Conservation (phyloP, 1,139 yeast species). For the Hansenula sp. region DNA sequence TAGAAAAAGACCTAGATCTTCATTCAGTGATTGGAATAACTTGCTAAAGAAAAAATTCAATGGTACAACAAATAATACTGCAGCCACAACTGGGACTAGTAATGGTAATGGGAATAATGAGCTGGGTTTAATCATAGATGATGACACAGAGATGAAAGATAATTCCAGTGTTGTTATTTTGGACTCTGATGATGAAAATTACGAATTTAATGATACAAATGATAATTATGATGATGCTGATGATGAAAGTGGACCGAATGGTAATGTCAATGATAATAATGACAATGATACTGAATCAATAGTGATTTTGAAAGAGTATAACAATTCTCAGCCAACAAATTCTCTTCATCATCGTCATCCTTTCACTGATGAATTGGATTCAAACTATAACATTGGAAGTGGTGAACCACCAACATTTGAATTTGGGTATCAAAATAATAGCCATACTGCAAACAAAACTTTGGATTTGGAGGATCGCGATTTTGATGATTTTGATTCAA, state of each 20-base stretch:
- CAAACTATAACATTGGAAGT: not conserved
- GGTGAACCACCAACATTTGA: not conserved
- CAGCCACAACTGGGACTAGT: not conserved
- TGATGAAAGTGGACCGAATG: not conserved
- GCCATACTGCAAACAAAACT: not conserved
- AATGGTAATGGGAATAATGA: not conserved
- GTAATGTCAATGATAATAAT: not conserved
- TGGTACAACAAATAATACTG: not conserved
- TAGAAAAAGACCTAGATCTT: constrained; percentile 31
- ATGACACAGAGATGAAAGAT: constrained; percentile 10
- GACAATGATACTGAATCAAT: constrained; percentile 5
- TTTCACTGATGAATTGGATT: constrained; percentile 7
- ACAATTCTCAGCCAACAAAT: no score
- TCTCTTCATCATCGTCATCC: no score
- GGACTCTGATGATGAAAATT: constrained; percentile 37
- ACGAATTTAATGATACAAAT: constrained; percentile 21
- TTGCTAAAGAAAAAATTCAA: constrained; percentile 15
- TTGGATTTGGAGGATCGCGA: not conserved
- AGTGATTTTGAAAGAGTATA: constrained; percentile 3
- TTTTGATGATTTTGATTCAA: not conserved
- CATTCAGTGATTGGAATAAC: constrained; percentile 22
- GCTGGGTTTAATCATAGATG: constrained; percentile 2
- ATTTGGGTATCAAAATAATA: not conserved
- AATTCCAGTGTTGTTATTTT: constrained; percentile 26
- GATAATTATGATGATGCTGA: constrained; percentile 1